A percentile compares a stretch with the other conserved stretches of the same genome.
phyloP scores from a whole-genome alignment of 176 grass and related monocot genomes.

The Luzula sylvatica region DNA sequence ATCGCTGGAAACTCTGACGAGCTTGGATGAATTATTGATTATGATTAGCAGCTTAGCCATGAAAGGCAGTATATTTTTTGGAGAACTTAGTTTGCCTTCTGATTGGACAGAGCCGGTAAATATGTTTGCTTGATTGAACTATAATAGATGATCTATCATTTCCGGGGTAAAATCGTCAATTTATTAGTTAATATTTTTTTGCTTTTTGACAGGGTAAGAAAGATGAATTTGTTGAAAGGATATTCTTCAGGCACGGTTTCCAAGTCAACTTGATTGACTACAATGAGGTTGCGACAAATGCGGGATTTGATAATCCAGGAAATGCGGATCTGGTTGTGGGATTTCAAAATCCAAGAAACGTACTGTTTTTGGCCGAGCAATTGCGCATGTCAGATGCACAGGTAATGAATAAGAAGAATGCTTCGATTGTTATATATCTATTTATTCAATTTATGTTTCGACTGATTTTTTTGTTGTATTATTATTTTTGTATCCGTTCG shows the following conservation, averaged over 20 bases:
- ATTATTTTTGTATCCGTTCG: conserved; percentile 2
- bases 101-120: conserved; percentile 24
- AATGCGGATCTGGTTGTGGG: conserved; percentile 16
- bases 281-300: conserved; percentile 34
- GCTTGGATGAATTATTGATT: conserved; percentile 52
- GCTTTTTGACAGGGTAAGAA: conserved; percentile 33
- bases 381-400: conserved; percentile 79
- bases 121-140: conserved; percentile 27
- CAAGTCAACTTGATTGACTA: conserved; percentile 33
- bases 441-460: background rate
- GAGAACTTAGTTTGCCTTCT: conserved; percentile 43
- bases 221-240: conserved; percentile 39
- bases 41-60: conserved; percentile 56
- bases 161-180: background rate
- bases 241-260: conserved; percentile 60
- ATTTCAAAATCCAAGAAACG: conserved; percentile 7
- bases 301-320: conserved; percentile 15
- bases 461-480: background rate
- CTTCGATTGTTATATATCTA: background rate
- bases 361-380: conserved; percentile 72
- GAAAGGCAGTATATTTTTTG: conserved; percentile 74
- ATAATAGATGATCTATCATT: background rate
- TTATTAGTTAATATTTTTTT: background rate
- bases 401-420: conserved; percentile 33
- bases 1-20: conserved; percentile 33